Conservation (phyloP, 148 eudicot genomes). For the Vaccinium myrtillus region DNA sequence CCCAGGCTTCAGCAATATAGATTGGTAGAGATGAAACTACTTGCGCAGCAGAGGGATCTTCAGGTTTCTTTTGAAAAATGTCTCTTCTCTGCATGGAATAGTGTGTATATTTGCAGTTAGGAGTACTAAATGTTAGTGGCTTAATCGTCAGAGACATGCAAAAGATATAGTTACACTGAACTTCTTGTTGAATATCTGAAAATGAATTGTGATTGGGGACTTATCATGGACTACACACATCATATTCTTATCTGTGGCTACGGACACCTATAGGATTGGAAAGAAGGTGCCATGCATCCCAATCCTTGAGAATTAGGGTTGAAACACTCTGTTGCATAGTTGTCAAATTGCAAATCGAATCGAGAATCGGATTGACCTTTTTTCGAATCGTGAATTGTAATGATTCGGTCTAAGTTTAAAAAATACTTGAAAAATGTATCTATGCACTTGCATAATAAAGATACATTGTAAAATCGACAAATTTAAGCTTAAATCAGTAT, state of each 20-base stretch:
- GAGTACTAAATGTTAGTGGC: not conserved
- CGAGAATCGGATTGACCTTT: no score
- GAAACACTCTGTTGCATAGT: not conserved
- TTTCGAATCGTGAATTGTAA: no score
- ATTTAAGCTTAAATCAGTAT: no score
- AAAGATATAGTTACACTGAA: not conserved
- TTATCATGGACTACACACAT: no score
- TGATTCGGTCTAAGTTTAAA: no score
- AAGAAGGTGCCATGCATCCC: not conserved
- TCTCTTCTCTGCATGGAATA: not conserved
- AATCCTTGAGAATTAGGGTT: not conserved
- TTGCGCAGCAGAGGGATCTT: conserved; percentile 88
- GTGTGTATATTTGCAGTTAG: not conserved
- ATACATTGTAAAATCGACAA: no score
- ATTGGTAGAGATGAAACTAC: conserved; percentile 80
- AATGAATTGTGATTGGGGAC: not conserved
- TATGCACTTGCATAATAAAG: no score
- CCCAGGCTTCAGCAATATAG: conserved; percentile 84
- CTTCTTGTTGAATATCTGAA: not conserved
- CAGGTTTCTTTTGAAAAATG: conserved; percentile 45
- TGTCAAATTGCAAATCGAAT: not conserved
- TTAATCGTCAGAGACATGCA: not conserved
- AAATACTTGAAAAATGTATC: no score
- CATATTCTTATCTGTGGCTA: not conserved
- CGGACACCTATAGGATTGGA: not conserved